Evolutionary conservation across 2,329 filamentous ascomycete species (phyloP).

Genomic region (Rachicladosporium sp.): DNA sequence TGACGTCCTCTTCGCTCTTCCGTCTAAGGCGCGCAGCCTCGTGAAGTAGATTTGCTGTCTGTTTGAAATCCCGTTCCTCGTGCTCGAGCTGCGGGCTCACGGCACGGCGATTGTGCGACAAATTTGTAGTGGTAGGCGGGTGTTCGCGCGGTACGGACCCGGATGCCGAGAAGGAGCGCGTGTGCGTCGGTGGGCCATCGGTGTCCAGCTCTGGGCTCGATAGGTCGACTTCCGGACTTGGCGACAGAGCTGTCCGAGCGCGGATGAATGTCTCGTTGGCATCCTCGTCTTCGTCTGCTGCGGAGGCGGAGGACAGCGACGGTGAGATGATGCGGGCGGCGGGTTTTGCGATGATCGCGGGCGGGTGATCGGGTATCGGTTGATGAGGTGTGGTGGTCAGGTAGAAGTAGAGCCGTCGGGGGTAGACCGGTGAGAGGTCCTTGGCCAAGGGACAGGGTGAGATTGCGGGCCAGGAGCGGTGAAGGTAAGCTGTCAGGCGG

Average conservation of each 20-base stretch:
- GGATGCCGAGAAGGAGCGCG: conserved; percentile 48
- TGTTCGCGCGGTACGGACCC: conserved; percentile 26
- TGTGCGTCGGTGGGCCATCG: conserved; percentile 50
- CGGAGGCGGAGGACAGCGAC: conserved; percentile 63
- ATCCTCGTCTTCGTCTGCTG: conserved; percentile 62
- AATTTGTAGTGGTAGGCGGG: conserved; percentile 28
- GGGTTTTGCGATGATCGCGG: conserved; percentile 25
- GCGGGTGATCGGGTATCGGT: conserved; percentile 54
- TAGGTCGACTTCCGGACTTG: conserved; percentile 86
- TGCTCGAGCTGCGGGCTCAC: conserved; percentile 81
- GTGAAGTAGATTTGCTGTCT: conserved; percentile 79
- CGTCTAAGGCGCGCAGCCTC: conserved; percentile 35
- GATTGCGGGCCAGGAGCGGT: conserved; percentile 66
- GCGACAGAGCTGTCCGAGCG: conserved; percentile 57
- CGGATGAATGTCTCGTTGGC: conserved; percentile 48
- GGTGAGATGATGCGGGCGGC: conserved; percentile 64
- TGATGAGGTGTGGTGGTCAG: conserved; percentile 79
- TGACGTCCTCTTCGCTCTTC: conserved; percentile 27
- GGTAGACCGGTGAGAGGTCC: conserved; percentile 82
- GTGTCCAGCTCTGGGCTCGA: conserved; percentile 79
- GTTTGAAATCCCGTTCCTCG: conserved; percentile 92
- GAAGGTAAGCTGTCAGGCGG: conserved; percentile 76
- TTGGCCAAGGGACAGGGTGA: conserved; percentile 82
- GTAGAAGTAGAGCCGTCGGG: conserved; percentile 92
- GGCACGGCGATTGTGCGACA: conserved; percentile 53